Evolutionary conservation across 2,329 filamentous ascomycete species (phyloP), one percentile per base, ranked within the genome.

Genomic region (Kalmusia sp.): DNA sequence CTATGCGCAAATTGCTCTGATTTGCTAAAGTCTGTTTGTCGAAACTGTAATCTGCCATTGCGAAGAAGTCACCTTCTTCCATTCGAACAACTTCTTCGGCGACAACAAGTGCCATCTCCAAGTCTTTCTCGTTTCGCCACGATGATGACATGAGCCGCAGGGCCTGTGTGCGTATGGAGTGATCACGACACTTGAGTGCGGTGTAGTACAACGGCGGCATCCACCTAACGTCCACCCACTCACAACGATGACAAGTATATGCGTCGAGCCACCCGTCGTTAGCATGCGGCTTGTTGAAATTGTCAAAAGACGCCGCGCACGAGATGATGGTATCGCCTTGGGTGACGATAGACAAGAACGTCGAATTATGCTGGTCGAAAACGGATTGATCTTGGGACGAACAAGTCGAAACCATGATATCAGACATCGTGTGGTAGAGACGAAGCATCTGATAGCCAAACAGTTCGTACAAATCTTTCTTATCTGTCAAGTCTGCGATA

Each of bases 151-250:
- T 35, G 43, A 79, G 52, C 2, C 52, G 58, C 1, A 77, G 57
- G 0, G 77, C 78, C 30, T 77, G 75, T 0, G 69, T 53, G 30
- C 81, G 72, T 7, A 82, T 62, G 3, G 64, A 62, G 34, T 71
- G 74, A 2, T 75, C 63, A 0, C 81, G 77, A 35, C 81, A 84
- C 54, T 82, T 82, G 3, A 79, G 49, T 0, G 78, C 80, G 2
- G 73, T 61, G 53, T 74, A 82, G 53, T 80, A 82, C 2, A 82
- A 68, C 0, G 77, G 74, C 6, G 78, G 68, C 8, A 80, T 71
- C 65, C 77, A 79, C 7, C 80, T 79, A 8, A 79, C 67, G 51
- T 82, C 79, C 4, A 69, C 30, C 37, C 17, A 55, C 31, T 3
- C 49, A 49, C 9, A 50, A 9, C 2, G 51, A 14, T n/a, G 15